Percentiles rank a stretch among this genome's conserved stretches.
Conservation (phyloP, 2,329 filamentous ascomycete species). For the Trichoderma aggressivum region DNA sequence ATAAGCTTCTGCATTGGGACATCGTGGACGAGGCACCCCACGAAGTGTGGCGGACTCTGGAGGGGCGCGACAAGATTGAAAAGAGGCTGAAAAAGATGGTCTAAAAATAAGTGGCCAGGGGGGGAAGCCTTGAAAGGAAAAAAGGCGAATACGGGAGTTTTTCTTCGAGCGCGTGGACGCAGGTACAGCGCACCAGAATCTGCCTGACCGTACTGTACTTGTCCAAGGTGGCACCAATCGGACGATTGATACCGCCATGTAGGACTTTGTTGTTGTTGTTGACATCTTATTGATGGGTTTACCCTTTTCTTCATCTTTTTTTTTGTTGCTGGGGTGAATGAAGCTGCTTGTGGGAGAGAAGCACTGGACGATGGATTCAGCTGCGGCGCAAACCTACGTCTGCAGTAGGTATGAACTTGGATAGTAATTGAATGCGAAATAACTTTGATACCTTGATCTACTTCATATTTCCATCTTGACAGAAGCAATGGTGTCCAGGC, state of each 20-base stretch:
- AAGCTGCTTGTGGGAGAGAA: too few relatives aligned
- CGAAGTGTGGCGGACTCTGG: conserved; percentile 74
- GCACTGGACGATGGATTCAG: background rate
- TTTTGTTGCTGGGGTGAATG: background rate
- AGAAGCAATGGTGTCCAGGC: background rate
- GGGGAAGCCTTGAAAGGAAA: background rate
- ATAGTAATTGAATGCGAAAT: background rate
- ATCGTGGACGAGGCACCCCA: conserved; percentile 81
- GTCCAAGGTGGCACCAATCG: background rate
- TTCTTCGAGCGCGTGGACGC: background rate
- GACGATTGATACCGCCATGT: background rate
- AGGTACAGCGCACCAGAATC: background rate
- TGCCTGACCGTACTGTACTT: background rate
- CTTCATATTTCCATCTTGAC: background rate
- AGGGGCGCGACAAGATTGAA: conserved; percentile 74
- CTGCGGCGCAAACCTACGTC: background rate
- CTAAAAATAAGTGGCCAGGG: conserved; percentile 23
- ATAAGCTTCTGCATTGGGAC: conserved; percentile 79
- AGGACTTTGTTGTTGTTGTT: background rate
- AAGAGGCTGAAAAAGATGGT: conserved; percentile 72
- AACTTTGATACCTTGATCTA: background rate
- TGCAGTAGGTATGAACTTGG: background rate
- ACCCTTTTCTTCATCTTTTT: too few relatives aligned
- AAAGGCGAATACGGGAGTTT: conserved; percentile 6
- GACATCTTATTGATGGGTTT: background rate